phyloP scores from a whole-genome alignment of 805 yeast genomes.

The Kurtzmaniella fragi region DNA sequence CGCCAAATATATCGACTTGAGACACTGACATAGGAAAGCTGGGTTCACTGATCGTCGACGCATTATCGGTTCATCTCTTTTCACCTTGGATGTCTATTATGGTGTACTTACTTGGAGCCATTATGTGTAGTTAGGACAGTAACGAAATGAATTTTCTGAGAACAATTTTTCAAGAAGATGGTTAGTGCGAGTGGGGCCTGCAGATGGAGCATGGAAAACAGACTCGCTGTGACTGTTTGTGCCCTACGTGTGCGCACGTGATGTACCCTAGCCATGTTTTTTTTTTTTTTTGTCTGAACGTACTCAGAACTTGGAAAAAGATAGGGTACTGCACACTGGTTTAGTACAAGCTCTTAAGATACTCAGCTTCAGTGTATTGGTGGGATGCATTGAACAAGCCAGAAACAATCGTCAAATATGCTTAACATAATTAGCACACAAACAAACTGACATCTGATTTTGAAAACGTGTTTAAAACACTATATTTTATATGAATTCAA shows the following conservation, averaged over 20 bases:
- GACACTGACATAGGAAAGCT: too few species aligned
- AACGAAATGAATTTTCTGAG: background rate
- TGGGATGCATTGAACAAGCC: too few species aligned
- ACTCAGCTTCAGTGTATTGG: too few species aligned
- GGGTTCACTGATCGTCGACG: background rate
- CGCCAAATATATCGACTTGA: too few species aligned
- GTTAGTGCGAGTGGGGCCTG: background rate
- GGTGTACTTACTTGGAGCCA: slow-evolving; percentile 20
- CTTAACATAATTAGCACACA: too few species aligned
- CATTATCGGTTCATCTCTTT: background rate
- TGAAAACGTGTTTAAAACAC: too few species aligned
- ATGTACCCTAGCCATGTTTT: background rate
- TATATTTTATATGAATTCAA: too few species aligned
- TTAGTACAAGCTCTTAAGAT: too few species aligned
- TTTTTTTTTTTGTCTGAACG: background rate
- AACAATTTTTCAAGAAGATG: slow-evolving; percentile 2
- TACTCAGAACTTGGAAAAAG: too few species aligned
- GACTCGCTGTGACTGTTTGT: slow-evolving; percentile 2
- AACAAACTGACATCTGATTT: too few species aligned
- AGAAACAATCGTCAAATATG: too few species aligned
- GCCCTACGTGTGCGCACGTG: slow-evolving; percentile 4
- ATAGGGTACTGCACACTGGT: too few species aligned
- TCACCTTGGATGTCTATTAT: background rate
- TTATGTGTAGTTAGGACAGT: slow-evolving; percentile 6
- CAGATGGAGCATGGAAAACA: background rate